Evolutionary conservation across 2,329 filamentous ascomycete species (phyloP), one percentile per base, ranked within the genome.

Genomic region (Xylariales sp.): DNA sequence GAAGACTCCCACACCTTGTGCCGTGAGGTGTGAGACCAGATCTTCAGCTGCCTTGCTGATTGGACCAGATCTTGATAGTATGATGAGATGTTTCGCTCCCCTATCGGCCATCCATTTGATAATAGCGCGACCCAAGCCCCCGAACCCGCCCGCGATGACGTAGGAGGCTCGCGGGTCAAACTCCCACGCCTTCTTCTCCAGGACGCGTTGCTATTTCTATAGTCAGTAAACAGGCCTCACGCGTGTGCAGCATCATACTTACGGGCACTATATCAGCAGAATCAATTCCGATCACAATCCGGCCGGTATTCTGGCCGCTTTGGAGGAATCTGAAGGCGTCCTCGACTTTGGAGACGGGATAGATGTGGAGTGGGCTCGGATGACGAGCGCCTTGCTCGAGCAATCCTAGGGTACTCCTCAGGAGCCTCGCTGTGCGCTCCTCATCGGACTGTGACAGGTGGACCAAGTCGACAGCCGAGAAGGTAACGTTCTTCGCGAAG

Each of bases 401-500:
- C 6, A 75, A 64, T 6, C 56, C 61, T 0, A 75, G 41, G 1
- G 68, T 68, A 6, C 56, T 55, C 6, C 56, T 66, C 1, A 74
- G 39, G 5, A 76, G 68, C 3, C 62, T 67, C 5, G 43, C 62
- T 0, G 65, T 69, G 30, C 72, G 62, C 18, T 68, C 54, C 9
- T 63, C 55, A 41, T 73, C 58, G 18, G 64, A 64, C 30, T 68
- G 63, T 9, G 67, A 68, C 12, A 74, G 32, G 28, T 75, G 68
- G 14, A 65, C 62, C 54, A 76, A 53, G 58, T 76, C 75, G 4
- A 75, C 63, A 8, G 73, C 70, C 4, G 70, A 70, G 43, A 73
- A 76, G 48, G 66, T 72, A 14, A 74, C 71, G 28, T 76, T 76
- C 52, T 65, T 72, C 4, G 77, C 75, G 52, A 83, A 83, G 1